These are phyloP conservation scores for Lentithecium fluviatile DNA, from an alignment of 495 filamentous ascomycete species.

Conservation along the genomic window DNA sequence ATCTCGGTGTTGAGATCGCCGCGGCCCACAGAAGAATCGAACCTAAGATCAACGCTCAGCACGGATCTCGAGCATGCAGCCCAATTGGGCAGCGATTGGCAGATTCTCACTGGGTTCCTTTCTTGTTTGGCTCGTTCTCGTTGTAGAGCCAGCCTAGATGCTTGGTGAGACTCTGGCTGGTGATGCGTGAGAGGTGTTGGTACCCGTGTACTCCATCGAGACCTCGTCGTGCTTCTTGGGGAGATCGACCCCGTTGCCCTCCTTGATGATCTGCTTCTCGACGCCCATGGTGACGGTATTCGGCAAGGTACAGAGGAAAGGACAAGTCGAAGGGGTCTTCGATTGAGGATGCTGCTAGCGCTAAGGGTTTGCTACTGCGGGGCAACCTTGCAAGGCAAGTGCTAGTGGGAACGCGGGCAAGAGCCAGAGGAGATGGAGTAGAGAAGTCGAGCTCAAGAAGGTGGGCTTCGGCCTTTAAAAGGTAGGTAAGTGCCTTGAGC, in stretches of 20 bases:
- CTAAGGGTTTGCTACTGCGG: conserved; percentile 16
- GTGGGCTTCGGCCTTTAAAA: conserved; percentile 17
- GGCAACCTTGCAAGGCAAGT: conserved; percentile 19
- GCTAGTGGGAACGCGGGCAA: conserved; percentile 2
- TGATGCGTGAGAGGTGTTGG: background rate
- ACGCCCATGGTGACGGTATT: conserved; percentile 30
- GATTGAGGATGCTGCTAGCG: conserved; percentile 2
- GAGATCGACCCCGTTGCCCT: conserved; percentile 31
- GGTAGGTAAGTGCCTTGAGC: background rate
- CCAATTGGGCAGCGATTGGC: background rate
- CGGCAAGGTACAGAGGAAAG: background rate
- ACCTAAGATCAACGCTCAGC: conserved; percentile 26
- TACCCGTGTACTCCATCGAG: conserved; percentile 36
- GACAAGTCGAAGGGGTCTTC: background rate
- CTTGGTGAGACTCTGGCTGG: conserved; percentile 3
- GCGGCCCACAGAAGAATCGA: conserved; percentile 36
- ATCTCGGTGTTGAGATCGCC: conserved; percentile 33
- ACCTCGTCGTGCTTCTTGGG: conserved; percentile 34
- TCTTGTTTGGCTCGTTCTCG: conserved; percentile 11
- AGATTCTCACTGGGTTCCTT: conserved; percentile 23
- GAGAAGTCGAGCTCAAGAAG: background rate
- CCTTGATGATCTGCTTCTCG: conserved; percentile 21
- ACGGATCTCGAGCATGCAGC: background rate
- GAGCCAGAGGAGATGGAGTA: background rate
- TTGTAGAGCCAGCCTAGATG: conserved; percentile 33